Base-by-base conservation (phyloP, 2,329 filamentous ascomycete genomes). In the Stemphylium vesicarium region DNA sequence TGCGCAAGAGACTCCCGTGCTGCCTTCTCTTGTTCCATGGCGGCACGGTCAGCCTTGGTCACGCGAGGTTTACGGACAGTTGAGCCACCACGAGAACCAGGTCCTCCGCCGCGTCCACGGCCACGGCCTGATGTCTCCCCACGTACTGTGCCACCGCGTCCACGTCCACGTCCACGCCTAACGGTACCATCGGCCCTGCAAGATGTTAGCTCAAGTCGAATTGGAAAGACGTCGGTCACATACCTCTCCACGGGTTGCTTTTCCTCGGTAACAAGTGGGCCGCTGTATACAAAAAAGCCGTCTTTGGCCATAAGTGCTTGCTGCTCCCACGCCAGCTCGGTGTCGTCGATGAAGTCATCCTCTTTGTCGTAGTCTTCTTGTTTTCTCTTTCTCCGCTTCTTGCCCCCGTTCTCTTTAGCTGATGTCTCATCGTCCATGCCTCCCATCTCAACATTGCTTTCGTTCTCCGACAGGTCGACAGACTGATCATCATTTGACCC, bases 231-330 rank as follows among this genome's bases (percentile, higher is more conserved):
- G 26, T 9, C 48, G 47, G 18, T 13, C 6, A 79, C 77, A 69
- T 78, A 86, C 84, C 84, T 81, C 70, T 89, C 86, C 44, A 87
- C 80, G 50, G 82, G 77, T 36, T 85, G 81, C 77, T 95, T 94
- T 77, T 96, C 90, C 76, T 96, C 92, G 4, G 90, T 90, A 18
- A 98, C 85, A 41, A 99, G 80, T 8, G 94, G 94, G 3, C 95
- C 95, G 57, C 91, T 96, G 77, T 97, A 99, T 1, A 99, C 95
- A 73, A 98, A 99, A 80, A 98, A 99, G 1, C 95, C 95, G 72
- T 98, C 95, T 65, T 94, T 91, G 63, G 91, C 94, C 41, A 95
- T 93, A 4, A 94, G 92, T 6, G 94, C 94, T 72, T 96, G 91
- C 70, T 96, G 92, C 76, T 98, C 92, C 94, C 94, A 98, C 0